Percentiles rank a stretch among this genome's conserved stretches.
Conservation (phyloP, 805 yeast genomes). For the Metschnikowia gelsemii region DNA sequence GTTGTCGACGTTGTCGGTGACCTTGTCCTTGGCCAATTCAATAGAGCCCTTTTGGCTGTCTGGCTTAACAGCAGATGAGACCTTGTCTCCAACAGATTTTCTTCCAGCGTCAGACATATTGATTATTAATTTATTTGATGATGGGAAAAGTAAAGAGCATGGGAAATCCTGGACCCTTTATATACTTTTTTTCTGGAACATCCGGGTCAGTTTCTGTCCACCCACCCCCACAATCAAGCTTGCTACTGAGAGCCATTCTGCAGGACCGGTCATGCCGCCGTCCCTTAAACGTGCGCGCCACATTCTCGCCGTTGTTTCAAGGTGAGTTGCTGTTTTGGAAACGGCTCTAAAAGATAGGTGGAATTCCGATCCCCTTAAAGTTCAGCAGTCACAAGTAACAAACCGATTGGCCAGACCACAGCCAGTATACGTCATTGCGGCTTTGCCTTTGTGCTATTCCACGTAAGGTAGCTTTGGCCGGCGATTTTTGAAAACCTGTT, state of each 20-base stretch:
- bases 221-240: constrained; percentile 4
- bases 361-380: too few relatives aligned
- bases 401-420: too few relatives aligned
- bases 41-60: constrained; percentile 40
- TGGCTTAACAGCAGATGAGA: constrained; percentile 39
- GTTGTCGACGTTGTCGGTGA: constrained; percentile 37
- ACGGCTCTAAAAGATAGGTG: too few relatives aligned
- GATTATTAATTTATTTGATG: constrained; percentile 8
- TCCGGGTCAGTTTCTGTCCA: neutral
- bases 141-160: neutral
- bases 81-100: constrained; percentile 42
- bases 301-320: constrained; percentile 11
- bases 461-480: too few relatives aligned
- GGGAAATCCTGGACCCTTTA: constrained; percentile 3
- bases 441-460: too few relatives aligned
- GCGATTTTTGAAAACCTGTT: too few relatives aligned
- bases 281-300: neutral
- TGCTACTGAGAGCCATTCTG: constrained; percentile 6
- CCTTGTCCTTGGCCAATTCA: constrained; percentile 39
- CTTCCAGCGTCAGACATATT: constrained; percentile 45
- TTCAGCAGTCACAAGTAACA: too few relatives aligned
- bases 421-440: too few relatives aligned
- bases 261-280: neutral
- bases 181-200: constrained; percentile 7
- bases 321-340: too few relatives aligned